Conservation (phyloP, 768 basidiomycete genomes). For the Leccinum aurantiacum region DNA sequence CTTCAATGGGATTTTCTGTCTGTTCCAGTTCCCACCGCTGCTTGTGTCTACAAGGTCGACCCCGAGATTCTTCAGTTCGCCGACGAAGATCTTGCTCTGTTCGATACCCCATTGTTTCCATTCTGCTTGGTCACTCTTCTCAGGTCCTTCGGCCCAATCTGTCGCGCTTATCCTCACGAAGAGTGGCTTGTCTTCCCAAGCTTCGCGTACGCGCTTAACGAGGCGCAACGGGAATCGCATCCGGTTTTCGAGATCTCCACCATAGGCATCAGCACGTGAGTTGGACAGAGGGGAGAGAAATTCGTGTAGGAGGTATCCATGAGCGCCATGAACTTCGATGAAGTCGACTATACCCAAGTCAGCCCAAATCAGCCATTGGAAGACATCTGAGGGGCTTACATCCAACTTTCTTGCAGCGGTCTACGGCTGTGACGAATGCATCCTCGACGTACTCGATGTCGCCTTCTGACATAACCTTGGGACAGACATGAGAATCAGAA, state of each 20-base stretch:
- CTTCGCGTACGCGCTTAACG: conserved; percentile 48
- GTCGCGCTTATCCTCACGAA: conserved; percentile 69
- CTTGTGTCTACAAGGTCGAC: conserved; percentile 78
- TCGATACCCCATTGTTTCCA: conserved; percentile 78
- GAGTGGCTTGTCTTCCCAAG: conserved; percentile 64
- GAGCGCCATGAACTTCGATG: conserved; percentile 72
- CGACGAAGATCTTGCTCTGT: conserved; percentile 62
- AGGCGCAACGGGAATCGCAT: conserved; percentile 65
- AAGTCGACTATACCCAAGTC: conserved; percentile 53
- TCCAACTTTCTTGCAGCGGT: conserved; percentile 57
- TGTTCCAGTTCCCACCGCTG: conserved; percentile 61
- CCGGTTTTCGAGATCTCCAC: conserved; percentile 73
- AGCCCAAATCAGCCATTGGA: not conserved
- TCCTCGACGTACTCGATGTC: conserved; percentile 58
- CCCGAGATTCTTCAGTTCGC: conserved; percentile 56
- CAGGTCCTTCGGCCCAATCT: conserved; percentile 63
- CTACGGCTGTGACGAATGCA: conserved; percentile 56
- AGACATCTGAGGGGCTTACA: conserved; percentile 41
- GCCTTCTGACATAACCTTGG: conserved; percentile 55
- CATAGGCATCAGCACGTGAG: conserved; percentile 66
- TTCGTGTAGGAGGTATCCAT: conserved; percentile 58
- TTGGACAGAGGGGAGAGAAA: conserved; percentile 81
- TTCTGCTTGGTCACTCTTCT: conserved; percentile 49
- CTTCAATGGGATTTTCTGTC: conserved; percentile 52
- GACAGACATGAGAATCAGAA: conserved; percentile 49